Evolutionary conservation across 2,329 filamentous ascomycete species (phyloP).

Genomic region (Blastomyces silverae): DNA sequence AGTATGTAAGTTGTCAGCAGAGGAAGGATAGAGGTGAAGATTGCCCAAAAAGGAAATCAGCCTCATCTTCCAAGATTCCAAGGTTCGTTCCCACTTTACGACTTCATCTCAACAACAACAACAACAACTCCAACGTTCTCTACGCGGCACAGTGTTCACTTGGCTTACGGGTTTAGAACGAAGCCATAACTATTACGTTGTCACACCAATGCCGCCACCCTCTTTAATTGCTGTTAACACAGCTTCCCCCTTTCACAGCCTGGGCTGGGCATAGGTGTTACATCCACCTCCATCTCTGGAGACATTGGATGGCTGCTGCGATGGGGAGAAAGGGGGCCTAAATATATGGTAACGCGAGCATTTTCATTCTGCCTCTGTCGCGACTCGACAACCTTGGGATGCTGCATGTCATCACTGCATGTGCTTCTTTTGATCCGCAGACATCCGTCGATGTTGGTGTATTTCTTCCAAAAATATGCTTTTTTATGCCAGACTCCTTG

Average conservation of each 20-base stretch:
- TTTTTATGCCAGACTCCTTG: neutral
- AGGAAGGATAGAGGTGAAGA: neutral
- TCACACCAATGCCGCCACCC: neutral
- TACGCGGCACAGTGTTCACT: neutral
- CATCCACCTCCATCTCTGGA: neutral
- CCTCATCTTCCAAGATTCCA: neutral
- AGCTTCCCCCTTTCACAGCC: neutral
- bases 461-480: neutral
- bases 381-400: neutral
- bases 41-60: conserved; percentile 7
- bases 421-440: neutral
- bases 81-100: neutral
- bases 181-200: too few species aligned
- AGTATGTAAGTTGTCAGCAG: neutral
- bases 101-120: neutral
- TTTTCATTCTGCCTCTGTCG: too few species aligned
- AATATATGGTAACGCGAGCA: too few species aligned
- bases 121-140: neutral
- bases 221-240: neutral
- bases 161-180: too few species aligned
- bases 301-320: neutral
- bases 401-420: neutral
- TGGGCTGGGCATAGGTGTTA: neutral
- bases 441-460: neutral
- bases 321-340: too few species aligned